Evolutionary conservation across 2,329 filamentous ascomycete genomes (phyloP), one percentile per base, ranked within the genome.

Genomic region (Diatrype stigma): DNA sequence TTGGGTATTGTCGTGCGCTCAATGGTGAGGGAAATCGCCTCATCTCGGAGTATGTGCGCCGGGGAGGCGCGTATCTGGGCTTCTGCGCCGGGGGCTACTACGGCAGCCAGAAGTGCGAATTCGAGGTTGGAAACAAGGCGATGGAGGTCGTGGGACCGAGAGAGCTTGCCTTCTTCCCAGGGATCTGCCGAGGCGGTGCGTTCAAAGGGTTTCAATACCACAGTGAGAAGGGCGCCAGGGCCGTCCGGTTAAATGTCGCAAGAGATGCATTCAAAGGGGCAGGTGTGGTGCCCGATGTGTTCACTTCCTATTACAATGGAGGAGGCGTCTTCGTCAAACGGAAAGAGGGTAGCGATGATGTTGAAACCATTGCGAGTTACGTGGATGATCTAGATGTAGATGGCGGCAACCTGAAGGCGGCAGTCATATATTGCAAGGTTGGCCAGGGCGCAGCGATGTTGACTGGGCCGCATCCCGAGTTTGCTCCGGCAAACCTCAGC

Each of bases 41-140:
- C 57, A 96, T 99, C 67, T 76, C 79, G 50, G 86, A 93, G 59
- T 99, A 88, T 63, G 90, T 99, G 46, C 87, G 90, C 52, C 79
- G 82, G 28, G 94, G 94, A 26, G 94, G 94, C 16, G 77, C 81
- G 0, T 99, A 94, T 65, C 79, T 99, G 2, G 94, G 94, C 1
- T 86, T 99, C 61, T 99, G 94, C 66, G 94, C 94, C 2, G 94
- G 94, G 5, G 94, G 88, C 11, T 99, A 99, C 71, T 99, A 96
- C 63, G 94, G 87, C 21, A 85, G 80, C 58, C 76, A 78, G 37
- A 79, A 78, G 56, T 96, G 93, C 65, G 94, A 99, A 67, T 99
- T 97, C 57, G 93, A 97, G 71, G 85, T 94, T 12, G 90, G 91
- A 2, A 84, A 94, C 64, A 80, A 79, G 58, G 78, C 80, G 2